Evolutionary conservation across 2,329 filamentous ascomycete genomes (phyloP), one percentile per base, ranked within the genome.

Genomic region (Pestalotiopsis sp.): DNA sequence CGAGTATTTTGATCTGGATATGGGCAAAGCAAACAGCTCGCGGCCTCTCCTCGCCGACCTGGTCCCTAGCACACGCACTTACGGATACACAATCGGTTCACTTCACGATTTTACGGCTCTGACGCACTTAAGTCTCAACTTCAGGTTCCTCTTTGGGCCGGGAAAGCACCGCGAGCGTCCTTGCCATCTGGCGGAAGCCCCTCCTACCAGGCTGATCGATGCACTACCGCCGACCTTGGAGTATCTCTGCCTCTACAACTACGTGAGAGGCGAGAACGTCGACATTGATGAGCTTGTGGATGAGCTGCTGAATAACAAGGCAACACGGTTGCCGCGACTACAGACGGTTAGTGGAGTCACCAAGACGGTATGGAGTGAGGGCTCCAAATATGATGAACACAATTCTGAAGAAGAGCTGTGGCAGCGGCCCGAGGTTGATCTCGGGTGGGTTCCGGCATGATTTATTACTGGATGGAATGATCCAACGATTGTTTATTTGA

Each of bases 181-280:
- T 41, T 4, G 14, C 4, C 31, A 13, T 0, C 20, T 63, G 17
- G 60, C 31, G 1, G 60, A 63, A n/a, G 31, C 20, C 3, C 60
- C 60, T 23, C 14, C 60, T 23, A 17, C 31, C 12, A 14, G 31
- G 20, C 6, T 63, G 12, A 38, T 63, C 9, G 60, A 63, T 36
- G 31, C 60, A 13, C 14, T 63, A 45, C 60, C 60, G 11, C 60
- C 60, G 17, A 63, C 11, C 5, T 63, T 63, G 60, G 36, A 63
- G 31, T 41, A 45, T 36, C 38, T 63, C 60, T 63, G 60, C n/a
- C 60, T 63, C 3, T 63, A 63, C 60, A 63, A 63, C 60, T 63
- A 63, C 13, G n/a, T 27, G 0, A 41, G 36, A 41, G 60, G 31
- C 23, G 31, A 12, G 36, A 63, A 63, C 13, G n/a, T 11, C 14